These are phyloP conservation scores for Termitomyces bulborhizus DNA, from an alignment of 768 basidiomycete species.

Conservation along the genomic window DNA sequence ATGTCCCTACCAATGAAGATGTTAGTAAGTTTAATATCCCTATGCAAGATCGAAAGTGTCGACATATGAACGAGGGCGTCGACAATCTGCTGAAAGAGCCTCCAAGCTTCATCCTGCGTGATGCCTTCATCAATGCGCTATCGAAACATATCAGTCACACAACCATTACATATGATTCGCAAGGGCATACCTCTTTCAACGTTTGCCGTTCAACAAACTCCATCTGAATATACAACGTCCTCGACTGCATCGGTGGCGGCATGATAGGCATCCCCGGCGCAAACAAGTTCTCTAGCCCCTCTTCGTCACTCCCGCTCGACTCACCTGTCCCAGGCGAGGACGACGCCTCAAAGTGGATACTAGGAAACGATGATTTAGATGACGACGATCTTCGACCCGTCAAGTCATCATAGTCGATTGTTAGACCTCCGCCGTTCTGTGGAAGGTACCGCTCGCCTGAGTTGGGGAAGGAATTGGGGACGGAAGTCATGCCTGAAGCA, in stretches of 20 bases:
- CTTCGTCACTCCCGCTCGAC: slow-evolving; percentile 29
- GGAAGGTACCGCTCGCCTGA: slow-evolving; percentile 28
- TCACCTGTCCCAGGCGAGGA: slow-evolving; percentile 28
- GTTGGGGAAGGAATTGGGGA: slow-evolving; percentile 41
- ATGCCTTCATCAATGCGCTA: slow-evolving; percentile 77
- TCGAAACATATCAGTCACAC: background rate
- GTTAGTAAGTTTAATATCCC: slow-evolving; percentile 90
- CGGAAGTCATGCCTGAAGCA: slow-evolving; percentile 47
- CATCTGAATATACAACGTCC: slow-evolving; percentile 94
- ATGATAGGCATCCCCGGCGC: slow-evolving; percentile 14
- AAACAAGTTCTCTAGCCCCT: slow-evolving; percentile 31
- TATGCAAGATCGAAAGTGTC: slow-evolving; percentile 77
- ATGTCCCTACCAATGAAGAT: slow-evolving; percentile 74
- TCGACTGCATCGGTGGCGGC: slow-evolving; percentile 26
- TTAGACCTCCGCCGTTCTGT: slow-evolving; percentile 51
- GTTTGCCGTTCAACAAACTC: slow-evolving; percentile 93
- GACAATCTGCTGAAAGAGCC: slow-evolving; percentile 82
- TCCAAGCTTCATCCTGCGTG: slow-evolving; percentile 82
- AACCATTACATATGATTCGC: slow-evolving; percentile 1
- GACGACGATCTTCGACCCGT: slow-evolving; percentile 53
- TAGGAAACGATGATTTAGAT: slow-evolving; percentile 60
- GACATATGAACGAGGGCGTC: slow-evolving; percentile 91
- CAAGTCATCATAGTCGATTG: slow-evolving; percentile 56
- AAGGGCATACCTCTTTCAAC: slow-evolving; percentile 58
- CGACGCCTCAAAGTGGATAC: slow-evolving; percentile 71